These are phyloP conservation scores for Colletotrichum chlorophyti DNA, from an alignment of 2,329 filamentous ascomycete genomes.

Conservation along the genomic window DNA sequence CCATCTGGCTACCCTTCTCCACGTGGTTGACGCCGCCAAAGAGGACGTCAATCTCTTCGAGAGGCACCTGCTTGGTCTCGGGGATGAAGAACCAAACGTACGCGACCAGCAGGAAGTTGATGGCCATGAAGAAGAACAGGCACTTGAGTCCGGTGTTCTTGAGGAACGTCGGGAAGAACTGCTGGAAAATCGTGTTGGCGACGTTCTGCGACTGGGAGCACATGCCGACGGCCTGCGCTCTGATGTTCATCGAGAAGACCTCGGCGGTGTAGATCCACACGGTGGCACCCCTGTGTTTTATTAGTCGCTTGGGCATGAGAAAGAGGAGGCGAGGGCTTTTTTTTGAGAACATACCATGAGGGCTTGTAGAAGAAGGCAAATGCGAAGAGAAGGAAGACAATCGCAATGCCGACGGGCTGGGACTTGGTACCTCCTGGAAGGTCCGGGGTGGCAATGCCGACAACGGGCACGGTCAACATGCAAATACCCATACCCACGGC, in stretches of 20 bases:
- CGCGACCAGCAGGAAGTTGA: conserved; percentile 52
- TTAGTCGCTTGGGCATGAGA: neutral
- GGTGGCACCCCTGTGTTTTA: conserved; percentile 49
- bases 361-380: conserved; percentile 74
- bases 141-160: conserved; percentile 56
- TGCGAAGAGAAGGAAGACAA: conserved; percentile 71
- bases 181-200: conserved; percentile 71
- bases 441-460: conserved; percentile 53
- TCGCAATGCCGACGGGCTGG: conserved; percentile 66
- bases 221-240: conserved; percentile 74
- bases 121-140: conserved; percentile 43
- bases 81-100: conserved; percentile 59
- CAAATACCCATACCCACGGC: conserved; percentile 69
- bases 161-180: conserved; percentile 74
- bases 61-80: conserved; percentile 54
- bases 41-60: conserved; percentile 62
- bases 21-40: conserved; percentile 63
- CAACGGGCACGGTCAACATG: conserved; percentile 61
- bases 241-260: conserved; percentile 74
- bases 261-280: conserved; percentile 76
- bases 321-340: too few relatives aligned
- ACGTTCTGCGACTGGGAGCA: conserved; percentile 66
- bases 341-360: conserved; percentile 63
- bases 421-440: conserved; percentile 59
- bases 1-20: conserved; percentile 57